Evolutionary conservation across 2,329 filamentous ascomycete species (phyloP), one percentile per base, ranked within the genome.

Genomic region (Diaporthe capsici): DNA sequence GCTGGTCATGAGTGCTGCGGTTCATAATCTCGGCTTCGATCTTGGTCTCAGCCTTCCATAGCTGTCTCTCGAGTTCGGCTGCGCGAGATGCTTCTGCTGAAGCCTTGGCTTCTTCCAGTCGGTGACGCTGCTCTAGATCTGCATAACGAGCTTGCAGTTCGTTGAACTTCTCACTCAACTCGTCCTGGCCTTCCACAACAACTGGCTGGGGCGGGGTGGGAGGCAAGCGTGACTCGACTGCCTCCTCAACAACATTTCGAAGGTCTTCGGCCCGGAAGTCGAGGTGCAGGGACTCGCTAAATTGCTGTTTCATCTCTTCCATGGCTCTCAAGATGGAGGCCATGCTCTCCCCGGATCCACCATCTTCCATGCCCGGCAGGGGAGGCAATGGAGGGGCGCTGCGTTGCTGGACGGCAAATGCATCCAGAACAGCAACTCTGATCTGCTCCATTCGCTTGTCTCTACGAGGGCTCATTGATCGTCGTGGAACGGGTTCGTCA

Each of bases 371-470:
- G 31, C 72, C 17, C 10, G 72, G 72, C 13, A 76, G 44, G 12
- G 82, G 80, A 22, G 80, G 76, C 28, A 82, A 65, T 75, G 82
- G 80, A 65, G 84, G 83, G 28, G 51, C 73, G 75, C 81, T 85
- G 67, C 83, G 86, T 70, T 91, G 88, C 73, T 93, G 90, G 13
- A 87, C 82, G 31, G 88, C 88, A 55, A 98, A 85, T 42, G 94
- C 95, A 78, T 98, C 96, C 72, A 93, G 85, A 37, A 96, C 89
- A 58, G 91, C 91, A 34, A 87, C 86, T 72, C 93, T 93, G 78
- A 99, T 95, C 82, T 96, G 95, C 75, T 98, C 95, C 80, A 96
- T 84, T 79, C 92, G 95, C 80, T 93, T 92, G 81, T 98, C 95
- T 77, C 93, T 90, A 75, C 91, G 90, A 25, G 95, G 95, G 79